Evolutionary conservation across 2,329 filamentous ascomycete species (phyloP), one percentile per base, ranked within the genome.

Genomic region (Fusarium sp.): DNA sequence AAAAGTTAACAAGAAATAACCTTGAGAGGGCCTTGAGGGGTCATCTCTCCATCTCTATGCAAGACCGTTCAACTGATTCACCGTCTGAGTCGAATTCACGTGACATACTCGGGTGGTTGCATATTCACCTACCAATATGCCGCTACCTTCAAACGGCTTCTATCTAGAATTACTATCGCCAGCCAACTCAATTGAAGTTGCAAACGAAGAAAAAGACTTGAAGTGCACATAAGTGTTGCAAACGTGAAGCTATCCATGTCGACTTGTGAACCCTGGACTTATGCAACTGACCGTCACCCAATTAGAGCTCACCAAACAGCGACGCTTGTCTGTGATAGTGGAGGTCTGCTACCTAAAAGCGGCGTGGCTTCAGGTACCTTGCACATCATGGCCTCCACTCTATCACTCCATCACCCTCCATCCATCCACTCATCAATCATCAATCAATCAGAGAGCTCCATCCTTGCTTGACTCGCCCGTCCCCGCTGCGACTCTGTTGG

Each of bases 301-400:
- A 56, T 47, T n/a, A 22, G 60, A 64, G 38, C 52, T 54, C 47
- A 31, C 27, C 27, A 13, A 20, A 31, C 47, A 54, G 27, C 4
- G 27, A 52, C 47, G 18, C 24, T 31, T 50, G 22, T n/a, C 45
- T 29, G 45, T 52, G 47, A 29, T 31, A 54, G 47, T 54, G 47
- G 47, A 54, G 47, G 47, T 29, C 47, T 31, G 27, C 47, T 54
- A 54, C 47, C 42, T 65, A 69, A 66, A 66, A 40, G 35, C 62
- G 59, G 62, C 38, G 56, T 62, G 62, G 66, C 38, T 58, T 68
- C 60, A 64, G 42, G 60, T 62, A 64, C 66, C 47, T 54, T 62
- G 42, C 59, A 29, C 59, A 31, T 56, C 29, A 38, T 40, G 37
- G 16, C 35, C 24, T 59, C 29, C 29, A 42, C 42, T 64, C 65